These are phyloP conservation scores for Daldinia childiae DNA, from an alignment of 495 filamentous ascomycete species.

Conservation along the genomic window DNA sequence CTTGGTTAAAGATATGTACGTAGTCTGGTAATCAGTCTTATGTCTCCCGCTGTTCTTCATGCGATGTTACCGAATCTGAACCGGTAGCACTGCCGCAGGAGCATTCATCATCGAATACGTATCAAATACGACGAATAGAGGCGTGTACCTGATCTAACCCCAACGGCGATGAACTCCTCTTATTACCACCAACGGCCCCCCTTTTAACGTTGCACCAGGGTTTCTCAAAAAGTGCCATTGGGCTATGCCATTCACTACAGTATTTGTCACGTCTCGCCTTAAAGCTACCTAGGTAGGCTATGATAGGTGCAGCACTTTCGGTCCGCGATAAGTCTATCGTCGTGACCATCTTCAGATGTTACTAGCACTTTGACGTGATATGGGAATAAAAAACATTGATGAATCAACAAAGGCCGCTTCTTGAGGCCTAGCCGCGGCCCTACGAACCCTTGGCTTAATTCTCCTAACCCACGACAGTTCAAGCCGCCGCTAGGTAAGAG, in stretches of 20 bases:
- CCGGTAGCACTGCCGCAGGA: slow-evolving; percentile 31
- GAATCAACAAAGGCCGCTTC: slow-evolving; percentile 40
- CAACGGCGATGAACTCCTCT: slow-evolving; percentile 23
- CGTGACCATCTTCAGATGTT: slow-evolving; percentile 22
- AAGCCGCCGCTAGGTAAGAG: slow-evolving; percentile 14
- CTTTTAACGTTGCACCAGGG: slow-evolving; percentile 42
- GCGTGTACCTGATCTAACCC: slow-evolving; percentile 20
- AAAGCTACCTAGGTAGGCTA: slow-evolving; percentile 1
- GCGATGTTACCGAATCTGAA: slow-evolving; percentile 41
- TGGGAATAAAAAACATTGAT: slow-evolving; percentile 10
- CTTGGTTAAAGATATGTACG: neutral
- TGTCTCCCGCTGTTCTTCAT: slow-evolving; percentile 29
- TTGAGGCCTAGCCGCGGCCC: slow-evolving; percentile 30
- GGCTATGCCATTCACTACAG: slow-evolving; percentile 39
- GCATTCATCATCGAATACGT: slow-evolving; percentile 29
- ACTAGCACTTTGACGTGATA: slow-evolving; percentile 19
- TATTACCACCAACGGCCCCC: slow-evolving; percentile 38
- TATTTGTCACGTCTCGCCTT: slow-evolving; percentile 25
- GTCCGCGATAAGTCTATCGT: slow-evolving; percentile 33
- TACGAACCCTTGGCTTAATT: slow-evolving; percentile 18
- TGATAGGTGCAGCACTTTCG: slow-evolving; percentile 42
- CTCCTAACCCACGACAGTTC: slow-evolving; percentile 36
- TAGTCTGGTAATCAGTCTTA: slow-evolving; percentile 6
- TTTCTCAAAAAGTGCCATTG: slow-evolving; percentile 37
- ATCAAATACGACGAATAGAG: slow-evolving; percentile 24